Percentiles rank a stretch among this genome's conserved stretches.
Evolutionary conservation across 176 grass and related monocot genomes (phyloP).

Genomic region (Musa troglodytarum): DNA sequence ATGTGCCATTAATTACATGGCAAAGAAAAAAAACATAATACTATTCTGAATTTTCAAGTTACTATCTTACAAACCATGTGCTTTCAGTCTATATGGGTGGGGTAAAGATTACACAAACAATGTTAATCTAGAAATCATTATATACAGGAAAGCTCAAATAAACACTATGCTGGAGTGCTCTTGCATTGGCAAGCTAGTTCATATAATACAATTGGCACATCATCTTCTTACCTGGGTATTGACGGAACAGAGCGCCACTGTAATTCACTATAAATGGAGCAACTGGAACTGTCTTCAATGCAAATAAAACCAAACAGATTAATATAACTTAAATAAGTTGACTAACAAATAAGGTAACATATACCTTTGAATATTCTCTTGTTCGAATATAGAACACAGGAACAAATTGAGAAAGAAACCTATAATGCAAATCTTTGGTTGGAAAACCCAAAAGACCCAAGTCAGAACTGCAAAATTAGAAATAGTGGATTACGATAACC

Average conservation of each 20-base stretch:
- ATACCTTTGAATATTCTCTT: constrained; percentile 94
- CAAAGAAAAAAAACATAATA: not conserved
- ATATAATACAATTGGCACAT: not conserved
- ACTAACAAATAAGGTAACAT: constrained; percentile 17
- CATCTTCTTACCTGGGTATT: constrained; percentile 62
- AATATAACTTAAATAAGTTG: constrained; percentile 17
- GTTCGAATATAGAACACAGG: constrained; percentile 94
- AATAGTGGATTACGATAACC: not conserved
- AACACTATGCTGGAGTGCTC: not conserved
- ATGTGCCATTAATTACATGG: not conserved
- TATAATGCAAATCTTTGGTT: constrained; percentile 85
- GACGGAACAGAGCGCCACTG: constrained; percentile 80
- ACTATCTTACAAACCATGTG: not conserved
- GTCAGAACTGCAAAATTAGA: constrained; percentile 55
- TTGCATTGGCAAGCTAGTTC: no score
- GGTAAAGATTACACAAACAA: not conserved
- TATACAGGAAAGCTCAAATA: not conserved
- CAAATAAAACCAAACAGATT: constrained; percentile 25
- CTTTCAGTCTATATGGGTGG: not conserved
- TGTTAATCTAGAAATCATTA: not conserved
- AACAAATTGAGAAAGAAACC: constrained; percentile 88
- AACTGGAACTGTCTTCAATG: constrained; percentile 66
- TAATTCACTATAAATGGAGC: constrained; percentile 91
- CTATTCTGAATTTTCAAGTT: not conserved
- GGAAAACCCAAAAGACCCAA: constrained; percentile 91